Percentiles rank a stretch among this genome's conserved stretches.
These are phyloP conservation scores for Blastocystis sp. DNA, from an alignment of 352 stramenopile genomes.

Conservation along the genomic window DNA sequence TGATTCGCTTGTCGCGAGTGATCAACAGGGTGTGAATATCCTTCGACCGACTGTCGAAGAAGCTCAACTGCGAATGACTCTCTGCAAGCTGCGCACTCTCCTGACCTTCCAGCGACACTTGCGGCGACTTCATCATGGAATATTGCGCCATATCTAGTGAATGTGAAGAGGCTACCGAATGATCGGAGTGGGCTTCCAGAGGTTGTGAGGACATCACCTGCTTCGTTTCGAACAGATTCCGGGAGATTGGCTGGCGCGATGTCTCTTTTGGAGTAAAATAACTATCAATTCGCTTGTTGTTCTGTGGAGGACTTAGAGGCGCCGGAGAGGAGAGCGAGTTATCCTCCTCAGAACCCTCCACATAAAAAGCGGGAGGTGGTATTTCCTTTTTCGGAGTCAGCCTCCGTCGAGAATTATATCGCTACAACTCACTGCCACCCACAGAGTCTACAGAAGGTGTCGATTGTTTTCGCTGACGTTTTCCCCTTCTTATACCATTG, in stretches of 20 bases:
- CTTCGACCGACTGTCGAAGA: not conserved
- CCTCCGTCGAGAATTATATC: not conserved
- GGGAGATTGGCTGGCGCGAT: not conserved
- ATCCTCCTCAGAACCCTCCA: slow-evolving; percentile 1
- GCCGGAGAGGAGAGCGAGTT: slow-evolving; percentile 20
- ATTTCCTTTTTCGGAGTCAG: slow-evolving; percentile 21
- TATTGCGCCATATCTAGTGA: not conserved
- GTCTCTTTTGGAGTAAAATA: slow-evolving; percentile 42
- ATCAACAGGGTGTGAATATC: slow-evolving; percentile 26
- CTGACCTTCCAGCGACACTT: not conserved
- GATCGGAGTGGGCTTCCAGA: not conserved
- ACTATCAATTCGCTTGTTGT: slow-evolving; percentile 38
- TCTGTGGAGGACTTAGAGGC: slow-evolving; percentile 26
- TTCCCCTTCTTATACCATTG: not conserved
- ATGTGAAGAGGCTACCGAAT: not conserved
- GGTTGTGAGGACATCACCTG: not conserved
- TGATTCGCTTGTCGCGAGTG: not conserved
- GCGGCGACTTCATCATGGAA: not conserved
- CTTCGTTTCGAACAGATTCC: slow-evolving; percentile 4
- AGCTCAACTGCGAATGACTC: no score
- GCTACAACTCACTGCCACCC: not conserved
- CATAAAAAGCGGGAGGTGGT: not conserved
- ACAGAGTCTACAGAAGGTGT: not conserved
- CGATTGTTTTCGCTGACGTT: slow-evolving; percentile 32
- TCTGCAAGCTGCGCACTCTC: no score